Evolutionary conservation across 2,329 filamentous ascomycete species (phyloP), one percentile per base, ranked within the genome.

Genomic region (Penicillium sumatraense): DNA sequence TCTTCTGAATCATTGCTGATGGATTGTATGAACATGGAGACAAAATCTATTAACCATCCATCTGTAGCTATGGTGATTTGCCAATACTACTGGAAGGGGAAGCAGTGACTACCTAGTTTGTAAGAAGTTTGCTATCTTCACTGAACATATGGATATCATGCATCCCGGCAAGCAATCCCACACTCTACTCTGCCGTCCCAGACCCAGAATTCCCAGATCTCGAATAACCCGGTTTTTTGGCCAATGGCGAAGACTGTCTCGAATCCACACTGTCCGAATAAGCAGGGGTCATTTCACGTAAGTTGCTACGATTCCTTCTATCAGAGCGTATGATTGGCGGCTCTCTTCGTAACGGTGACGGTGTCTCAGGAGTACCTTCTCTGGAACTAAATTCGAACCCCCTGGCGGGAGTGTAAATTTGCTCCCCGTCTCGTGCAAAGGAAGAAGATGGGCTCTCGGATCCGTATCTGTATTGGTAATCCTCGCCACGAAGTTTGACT

Each of bases 401-500:
- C 40, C 60, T 65, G 13, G 59, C 67, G 18, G 71, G 70, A 11
- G 68, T 70, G 42, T 66, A 67, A 3, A 63, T 60, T n/a, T 65
- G 62, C 14, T 69, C 65, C 13, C 55, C 56, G 11, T 67, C 64
- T 26, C 66, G 59, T 1, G 58, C 52, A 49, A 63, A 68, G 3
- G 66, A 68, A 5, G 66, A 53, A n/a, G 64, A 57, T 7, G 68
- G 68, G 27, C 65, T 65, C 8, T 59, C 67, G 31, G 54, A 54
- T 45, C 51, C 69, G 56, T 55, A 77, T 71, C 61, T 63, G 51
- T 83, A 81, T 45, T 86, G 80, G 61, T 89, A 88, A n/a, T 86
- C 85, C 66, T 89, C 87, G 2, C 85, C 85, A 2, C 84, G 77
- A 11, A 80, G 78, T 68, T 89, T 89, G 49, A 89, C 78, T 0